Percentiles rank a stretch among this genome's conserved stretches.
These are phyloP conservation scores for Taiozyma sp. DNA, from an alignment of 1,139 yeast species.

Conservation along the genomic window DNA sequence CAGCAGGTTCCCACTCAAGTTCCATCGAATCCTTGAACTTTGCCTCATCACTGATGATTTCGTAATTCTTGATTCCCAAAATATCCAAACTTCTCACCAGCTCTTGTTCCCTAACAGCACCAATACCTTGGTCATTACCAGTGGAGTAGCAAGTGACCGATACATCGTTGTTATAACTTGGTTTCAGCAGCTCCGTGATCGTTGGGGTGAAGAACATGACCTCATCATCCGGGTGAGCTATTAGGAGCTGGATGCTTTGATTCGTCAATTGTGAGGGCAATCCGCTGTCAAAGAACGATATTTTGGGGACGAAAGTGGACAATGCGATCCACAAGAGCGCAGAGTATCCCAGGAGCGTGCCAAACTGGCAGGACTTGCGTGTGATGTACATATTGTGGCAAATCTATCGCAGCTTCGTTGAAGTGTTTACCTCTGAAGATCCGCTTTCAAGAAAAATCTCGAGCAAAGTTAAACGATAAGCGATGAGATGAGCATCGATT, in stretches of 20 bases:
- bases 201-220: slow-evolving; percentile 96
- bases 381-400: neutral
- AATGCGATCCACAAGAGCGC: neutral
- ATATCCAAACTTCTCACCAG: slow-evolving; percentile 50
- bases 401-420: neutral
- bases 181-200: slow-evolving; percentile 47
- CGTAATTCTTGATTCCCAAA: slow-evolving; percentile 45
- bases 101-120: slow-evolving; percentile 57
- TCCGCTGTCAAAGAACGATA: neutral
- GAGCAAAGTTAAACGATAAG: neutral
- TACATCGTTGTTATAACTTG: slow-evolving; percentile 45
- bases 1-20: slow-evolving; percentile 54
- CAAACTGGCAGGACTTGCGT: neutral
- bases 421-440: too few relatives aligned
- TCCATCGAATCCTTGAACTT: slow-evolving; percentile 70
- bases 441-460: too few relatives aligned
- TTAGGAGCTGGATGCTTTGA: slow-evolving; percentile 44
- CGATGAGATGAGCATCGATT: slow-evolving; percentile 1
- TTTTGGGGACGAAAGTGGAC: neutral
- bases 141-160: slow-evolving; percentile 67
- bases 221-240: slow-evolving; percentile 98
- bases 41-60: slow-evolving; percentile 43
- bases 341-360: neutral
- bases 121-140: slow-evolving; percentile 78
- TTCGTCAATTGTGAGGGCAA: slow-evolving; percentile 3